Percentiles rank a stretch among this genome's conserved stretches.
Conservation (phyloP, 2,329 filamentous ascomycete species). For the Botrytis porri region DNA sequence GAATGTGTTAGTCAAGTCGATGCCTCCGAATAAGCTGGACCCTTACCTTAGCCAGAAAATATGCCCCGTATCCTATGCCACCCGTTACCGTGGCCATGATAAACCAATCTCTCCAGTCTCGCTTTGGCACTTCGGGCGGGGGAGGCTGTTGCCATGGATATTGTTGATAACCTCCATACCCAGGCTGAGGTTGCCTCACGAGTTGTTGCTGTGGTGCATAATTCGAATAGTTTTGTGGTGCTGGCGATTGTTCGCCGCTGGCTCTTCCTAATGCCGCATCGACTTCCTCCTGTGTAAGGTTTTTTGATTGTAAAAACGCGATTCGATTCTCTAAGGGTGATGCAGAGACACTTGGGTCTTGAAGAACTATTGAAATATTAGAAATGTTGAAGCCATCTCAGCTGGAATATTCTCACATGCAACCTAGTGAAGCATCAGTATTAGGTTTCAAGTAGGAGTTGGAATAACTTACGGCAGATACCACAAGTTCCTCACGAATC, state of each 20-base stretch:
- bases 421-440: constrained; percentile 34
- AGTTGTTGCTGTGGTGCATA: constrained; percentile 46
- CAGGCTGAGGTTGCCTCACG: constrained; percentile 39
- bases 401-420: constrained; percentile 35
- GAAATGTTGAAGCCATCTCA: constrained; percentile 17
- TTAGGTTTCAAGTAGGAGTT: constrained; percentile 24
- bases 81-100: constrained; percentile 97
- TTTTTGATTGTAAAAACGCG: constrained; percentile 92
- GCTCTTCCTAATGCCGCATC: constrained; percentile 76
- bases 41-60: constrained; percentile 76
- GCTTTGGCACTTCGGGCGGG: constrained; percentile 61
- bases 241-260: constrained; percentile 52
- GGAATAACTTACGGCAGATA: constrained; percentile 66
- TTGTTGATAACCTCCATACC: constrained; percentile 48
- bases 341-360: constrained; percentile 85
- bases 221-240: constrained; percentile 41
- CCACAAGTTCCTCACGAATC: constrained; percentile 90
- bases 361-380: constrained; percentile 62
- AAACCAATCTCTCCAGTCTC: constrained; percentile 99
- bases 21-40: background rate
- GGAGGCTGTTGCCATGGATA: constrained; percentile 56
- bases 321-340: constrained; percentile 92
- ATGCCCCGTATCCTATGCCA: constrained; percentile 84
- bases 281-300: constrained; percentile 94
- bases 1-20: constrained; percentile 2